Conservation (phyloP, 2,329 filamentous ascomycete genomes). For the Stagonosporopsis cucurbitacearum region DNA sequence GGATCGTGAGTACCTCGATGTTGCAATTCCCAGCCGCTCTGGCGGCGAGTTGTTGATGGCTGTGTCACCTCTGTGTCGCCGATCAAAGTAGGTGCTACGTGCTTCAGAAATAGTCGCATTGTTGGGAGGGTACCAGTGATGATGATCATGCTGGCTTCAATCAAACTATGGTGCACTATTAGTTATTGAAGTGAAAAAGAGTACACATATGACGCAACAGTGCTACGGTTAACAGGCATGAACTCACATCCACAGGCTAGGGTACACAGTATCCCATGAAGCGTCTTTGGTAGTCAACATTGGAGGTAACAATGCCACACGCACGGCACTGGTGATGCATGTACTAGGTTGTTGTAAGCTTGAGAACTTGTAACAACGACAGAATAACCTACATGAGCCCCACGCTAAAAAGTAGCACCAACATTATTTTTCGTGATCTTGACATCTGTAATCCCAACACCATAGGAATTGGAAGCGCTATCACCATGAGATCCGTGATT, state of each 20-base stretch:
- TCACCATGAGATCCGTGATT: constrained; percentile 24
- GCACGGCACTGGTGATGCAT: constrained; percentile 22
- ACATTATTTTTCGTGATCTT: constrained; percentile 19
- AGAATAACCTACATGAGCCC: constrained; percentile 13
- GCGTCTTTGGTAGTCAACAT: constrained; percentile 20
- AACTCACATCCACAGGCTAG: constrained; percentile 23
- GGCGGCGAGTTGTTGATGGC: neutral
- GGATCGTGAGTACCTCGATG: constrained; percentile 10
- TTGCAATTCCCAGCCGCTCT: constrained; percentile 14
- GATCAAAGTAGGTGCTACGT: constrained; percentile 39
- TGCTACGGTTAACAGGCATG: neutral
- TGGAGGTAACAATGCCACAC: constrained; percentile 18
- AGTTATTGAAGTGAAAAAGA: neutral
- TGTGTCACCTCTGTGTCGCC: constrained; percentile 2
- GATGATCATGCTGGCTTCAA: constrained; percentile 52
- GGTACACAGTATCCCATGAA: constrained; percentile 20
- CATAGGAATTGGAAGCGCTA: constrained; percentile 23
- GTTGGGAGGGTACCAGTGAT: constrained; percentile 52
- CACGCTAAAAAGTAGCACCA: constrained; percentile 22
- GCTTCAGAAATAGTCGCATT: constrained; percentile 49
- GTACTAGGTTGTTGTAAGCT: constrained; percentile 13
- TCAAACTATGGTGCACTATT: constrained; percentile 32
- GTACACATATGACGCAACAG: neutral
- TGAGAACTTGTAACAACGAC: neutral
- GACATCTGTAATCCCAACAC: constrained; percentile 23